These are phyloP conservation scores for Cylindrodendrum hubeiense DNA, from an alignment of 2,329 filamentous ascomycete species.

Conservation along the genomic window DNA sequence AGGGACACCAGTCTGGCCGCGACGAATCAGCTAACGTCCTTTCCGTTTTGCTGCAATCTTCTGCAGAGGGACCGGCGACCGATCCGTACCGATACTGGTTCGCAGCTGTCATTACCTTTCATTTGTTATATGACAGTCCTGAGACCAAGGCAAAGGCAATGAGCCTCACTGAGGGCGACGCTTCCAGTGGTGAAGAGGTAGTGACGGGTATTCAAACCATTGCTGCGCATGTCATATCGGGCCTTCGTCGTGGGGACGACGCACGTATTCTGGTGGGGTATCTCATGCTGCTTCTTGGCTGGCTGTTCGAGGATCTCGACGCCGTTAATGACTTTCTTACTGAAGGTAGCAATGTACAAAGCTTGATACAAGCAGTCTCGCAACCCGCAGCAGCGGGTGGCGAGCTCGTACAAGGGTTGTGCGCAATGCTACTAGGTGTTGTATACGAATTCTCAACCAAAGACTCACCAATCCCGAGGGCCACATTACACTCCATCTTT, in stretches of 20 bases:
- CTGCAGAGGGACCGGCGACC: conserved; percentile 68
- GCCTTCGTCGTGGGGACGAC: conserved; percentile 81
- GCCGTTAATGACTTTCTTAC: conserved; percentile 93
- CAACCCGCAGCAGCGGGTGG: conserved; percentile 71
- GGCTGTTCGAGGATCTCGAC: conserved; percentile 92
- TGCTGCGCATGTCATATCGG: conserved; percentile 85
- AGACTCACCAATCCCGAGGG: conserved; percentile 89
- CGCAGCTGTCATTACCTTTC: conserved; percentile 86
- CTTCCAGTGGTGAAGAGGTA: conserved; percentile 90
- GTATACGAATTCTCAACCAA: conserved; percentile 98
- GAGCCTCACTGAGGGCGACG: conserved; percentile 89
- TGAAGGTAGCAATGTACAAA: conserved; percentile 93
- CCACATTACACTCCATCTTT: conserved; percentile 84
- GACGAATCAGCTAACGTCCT: conserved; percentile 91
- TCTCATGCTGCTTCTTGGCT: conserved; percentile 87
- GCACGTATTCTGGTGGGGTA: conserved; percentile 86
- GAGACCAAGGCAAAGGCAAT: conserved; percentile 85
- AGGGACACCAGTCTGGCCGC: conserved; percentile 81
- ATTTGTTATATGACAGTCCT: conserved; percentile 84
- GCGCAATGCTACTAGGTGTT: conserved; percentile 85
- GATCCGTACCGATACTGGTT: conserved; percentile 95
- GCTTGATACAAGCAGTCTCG: conserved; percentile 78
- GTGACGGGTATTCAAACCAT: conserved; percentile 93
- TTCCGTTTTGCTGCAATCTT: conserved; percentile 80
- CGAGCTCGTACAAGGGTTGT: conserved; percentile 82